Conservation (phyloP, 441 rosid species). For the Adansonia grandidieri region DNA sequence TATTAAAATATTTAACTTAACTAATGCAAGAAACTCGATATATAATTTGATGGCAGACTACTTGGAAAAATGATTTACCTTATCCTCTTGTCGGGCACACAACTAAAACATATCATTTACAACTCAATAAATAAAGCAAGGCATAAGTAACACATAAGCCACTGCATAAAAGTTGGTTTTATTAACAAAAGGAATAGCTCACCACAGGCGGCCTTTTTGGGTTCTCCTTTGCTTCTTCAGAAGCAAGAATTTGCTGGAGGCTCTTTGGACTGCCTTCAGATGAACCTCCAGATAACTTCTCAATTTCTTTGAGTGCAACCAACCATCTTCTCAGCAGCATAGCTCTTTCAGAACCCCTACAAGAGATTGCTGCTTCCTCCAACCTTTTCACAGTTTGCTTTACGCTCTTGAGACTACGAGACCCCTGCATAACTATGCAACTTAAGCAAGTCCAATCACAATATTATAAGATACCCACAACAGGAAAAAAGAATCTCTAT, state of each 20-base stretch:
- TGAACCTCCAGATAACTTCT: slow-evolving; percentile 43
- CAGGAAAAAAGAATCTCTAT: neutral
- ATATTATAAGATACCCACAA: neutral
- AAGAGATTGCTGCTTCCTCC: slow-evolving; percentile 85
- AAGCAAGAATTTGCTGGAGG: slow-evolving; percentile 46
- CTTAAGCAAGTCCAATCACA: slow-evolving; percentile 19
- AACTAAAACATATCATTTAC: neutral
- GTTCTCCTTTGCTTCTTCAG: slow-evolving; percentile 64
- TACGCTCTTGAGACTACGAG: slow-evolving; percentile 61
- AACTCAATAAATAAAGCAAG: neutral
- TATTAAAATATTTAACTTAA: neutral
- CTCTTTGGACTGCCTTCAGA: slow-evolving; percentile 49
- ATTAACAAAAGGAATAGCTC: slow-evolving; percentile 22
- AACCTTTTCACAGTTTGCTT: slow-evolving; percentile 80
- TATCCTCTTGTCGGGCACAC: neutral
- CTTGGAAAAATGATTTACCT: neutral
- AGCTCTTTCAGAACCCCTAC: slow-evolving; percentile 79
- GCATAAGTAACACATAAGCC: neutral
- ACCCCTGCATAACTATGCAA: slow-evolving; percentile 50
- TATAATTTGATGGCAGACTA: slow-evolving; percentile 13
- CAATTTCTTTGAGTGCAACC: slow-evolving; percentile 73
- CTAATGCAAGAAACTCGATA: neutral
- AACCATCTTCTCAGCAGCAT: slow-evolving; percentile 82
- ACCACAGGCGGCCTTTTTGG: slow-evolving; percentile 57
- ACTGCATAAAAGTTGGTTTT: neutral